These are phyloP conservation scores for Anethum foeniculum DNA, from an alignment of 140 eudicot genomes.

Conservation along the genomic window DNA sequence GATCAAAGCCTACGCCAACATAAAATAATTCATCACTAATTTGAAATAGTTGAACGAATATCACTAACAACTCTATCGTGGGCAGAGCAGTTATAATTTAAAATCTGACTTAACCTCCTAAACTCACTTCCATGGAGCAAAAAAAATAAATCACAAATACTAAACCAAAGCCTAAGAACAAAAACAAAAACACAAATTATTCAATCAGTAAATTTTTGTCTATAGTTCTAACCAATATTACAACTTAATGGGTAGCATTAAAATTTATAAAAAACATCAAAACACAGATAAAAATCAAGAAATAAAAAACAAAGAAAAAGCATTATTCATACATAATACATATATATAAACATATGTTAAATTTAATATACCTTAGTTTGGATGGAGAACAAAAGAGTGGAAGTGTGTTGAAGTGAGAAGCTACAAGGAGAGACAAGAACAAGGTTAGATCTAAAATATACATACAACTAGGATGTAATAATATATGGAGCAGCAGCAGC, in stretches of 20 bases:
- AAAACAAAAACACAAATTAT: too few relatives aligned
- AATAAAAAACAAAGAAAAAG: background rate
- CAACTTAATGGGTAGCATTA: too few relatives aligned
- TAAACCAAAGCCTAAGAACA: too few relatives aligned
- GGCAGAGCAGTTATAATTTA: too few relatives aligned
- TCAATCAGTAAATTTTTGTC: too few relatives aligned
- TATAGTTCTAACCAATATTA: too few relatives aligned
- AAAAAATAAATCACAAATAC: too few relatives aligned
- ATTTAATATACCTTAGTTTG: background rate
- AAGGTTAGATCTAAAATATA: background rate
- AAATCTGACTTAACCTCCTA: too few relatives aligned
- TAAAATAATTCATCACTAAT: background rate
- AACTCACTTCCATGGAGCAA: too few relatives aligned
- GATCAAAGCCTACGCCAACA: background rate
- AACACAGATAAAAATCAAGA: background rate
- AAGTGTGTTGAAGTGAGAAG: background rate
- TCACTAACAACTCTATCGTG: too few relatives aligned
- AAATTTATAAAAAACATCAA: background rate
- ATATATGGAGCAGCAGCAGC: background rate
- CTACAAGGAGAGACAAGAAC: background rate
- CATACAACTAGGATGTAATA: background rate
- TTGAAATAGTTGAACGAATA: too few relatives aligned
- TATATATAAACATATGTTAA: too few relatives aligned
- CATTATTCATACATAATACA: background rate
- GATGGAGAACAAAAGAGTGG: background rate